Evolutionary conservation across 805 yeast genomes (phyloP), one percentile per base, ranked within the genome.

Genomic region (Candida endomychidarum): DNA sequence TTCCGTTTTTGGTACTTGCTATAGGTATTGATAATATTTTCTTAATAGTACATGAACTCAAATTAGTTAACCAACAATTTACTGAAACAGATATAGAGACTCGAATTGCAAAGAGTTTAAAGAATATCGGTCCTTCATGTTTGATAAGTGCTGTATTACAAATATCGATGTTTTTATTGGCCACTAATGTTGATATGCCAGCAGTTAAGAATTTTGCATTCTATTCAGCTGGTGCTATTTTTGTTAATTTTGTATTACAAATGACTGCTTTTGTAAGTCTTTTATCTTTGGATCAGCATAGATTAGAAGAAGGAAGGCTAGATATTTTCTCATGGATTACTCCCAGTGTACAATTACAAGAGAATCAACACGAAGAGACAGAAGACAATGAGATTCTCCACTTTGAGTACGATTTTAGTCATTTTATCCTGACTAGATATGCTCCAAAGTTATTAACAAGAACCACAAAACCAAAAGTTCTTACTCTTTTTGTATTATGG

Each of bases 11-110:
- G 52, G 85, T 91, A 10, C 70, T 91, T 42, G 99, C 99, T 0
- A 82, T 91, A 41, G 99, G 99, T n/a, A 88, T 91, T 19, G 99
- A 91, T 63, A 91, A 91, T 58, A 86, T 91, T 18, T 93, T 90
- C 55, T 66, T 91, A 48, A 78, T 91, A 15, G 83, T 88, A 1
- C 90, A 90, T 56, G 96, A 89, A 53, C 67, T 86, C 34, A 77
- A 80, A 30, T 63, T 71, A 14, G 74, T 81, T 20, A 43, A 43
- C 2, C 34, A 42, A 14, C 21, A 19, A 16, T 3, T 5, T 5
- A 11, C 38, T 11, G 35, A 32, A 10, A 7, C 18, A 3, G 23
- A 29, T 18, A 60, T 83, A 1, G 79, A 81, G 28, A 72, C 75
- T 34, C 71, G 88, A 40, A 70, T 90, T 2, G 68, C 87, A 0